These are phyloP conservation scores for Acaromyces ingoldii DNA, from an alignment of 1,284 basidiomycete genomes.

Conservation along the genomic window DNA sequence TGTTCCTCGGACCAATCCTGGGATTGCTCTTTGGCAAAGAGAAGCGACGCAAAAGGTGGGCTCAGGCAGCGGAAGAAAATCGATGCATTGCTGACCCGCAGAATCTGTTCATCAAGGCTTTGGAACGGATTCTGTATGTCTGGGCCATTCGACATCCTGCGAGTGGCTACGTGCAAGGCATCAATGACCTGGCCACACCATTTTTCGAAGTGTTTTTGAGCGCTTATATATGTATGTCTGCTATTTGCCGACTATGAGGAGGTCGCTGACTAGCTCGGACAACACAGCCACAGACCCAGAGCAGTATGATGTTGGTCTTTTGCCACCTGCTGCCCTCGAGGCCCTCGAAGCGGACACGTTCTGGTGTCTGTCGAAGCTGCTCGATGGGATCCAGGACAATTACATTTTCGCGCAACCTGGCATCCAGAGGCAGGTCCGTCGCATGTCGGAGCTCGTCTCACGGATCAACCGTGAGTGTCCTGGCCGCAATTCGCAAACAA, in stretches of 20 bases:
- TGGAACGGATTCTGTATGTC: slow-evolving; percentile 49
- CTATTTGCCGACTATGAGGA: too few species aligned
- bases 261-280: background rate
- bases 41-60: slow-evolving; percentile 38
- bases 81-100: background rate
- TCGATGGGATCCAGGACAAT: slow-evolving; percentile 51
- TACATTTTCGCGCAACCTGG: slow-evolving; percentile 50
- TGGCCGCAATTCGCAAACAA: background rate
- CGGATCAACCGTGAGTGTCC: slow-evolving; percentile 39
- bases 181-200: slow-evolving; percentile 51
- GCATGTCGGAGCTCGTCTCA: slow-evolving; percentile 41
- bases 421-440: slow-evolving; percentile 45
- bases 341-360: slow-evolving; percentile 51
- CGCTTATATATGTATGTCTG: slow-evolving; percentile 35
- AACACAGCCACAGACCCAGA: slow-evolving; percentile 13
- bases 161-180: slow-evolving; percentile 50
- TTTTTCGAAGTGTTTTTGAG: slow-evolving; percentile 50
- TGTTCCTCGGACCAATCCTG: slow-evolving; percentile 49
- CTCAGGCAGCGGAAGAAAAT: background rate
- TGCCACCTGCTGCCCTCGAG: slow-evolving; percentile 35
- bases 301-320: slow-evolving; percentile 37
- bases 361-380: slow-evolving; percentile 48
- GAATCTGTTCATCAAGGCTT: too few species aligned
- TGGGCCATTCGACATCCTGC: slow-evolving; percentile 51
- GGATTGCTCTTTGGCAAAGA: slow-evolving; percentile 47